Evolutionary conservation across 352 stramenopile species (phyloP), one percentile per base, ranked within the genome.

Genomic region (Globisporangium lucens): DNA sequence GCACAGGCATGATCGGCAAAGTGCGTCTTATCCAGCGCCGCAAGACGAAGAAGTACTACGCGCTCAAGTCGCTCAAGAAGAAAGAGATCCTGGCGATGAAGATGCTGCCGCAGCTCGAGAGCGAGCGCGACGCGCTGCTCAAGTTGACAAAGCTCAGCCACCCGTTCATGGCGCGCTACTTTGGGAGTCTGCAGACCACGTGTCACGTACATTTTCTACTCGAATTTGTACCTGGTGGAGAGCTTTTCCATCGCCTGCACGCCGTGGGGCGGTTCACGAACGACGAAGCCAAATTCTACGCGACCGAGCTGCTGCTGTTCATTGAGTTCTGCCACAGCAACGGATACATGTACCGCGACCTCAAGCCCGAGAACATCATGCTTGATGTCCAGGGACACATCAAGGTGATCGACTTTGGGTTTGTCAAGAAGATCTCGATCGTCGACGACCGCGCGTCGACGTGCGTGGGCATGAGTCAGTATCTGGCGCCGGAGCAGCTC

Each of bases 321-420:
- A 69, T 94, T 55, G 74, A 83, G 56, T 70, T 58, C 13, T 82
- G 80, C 17, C 86, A 93, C 41, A 27, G 35, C 1, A 76, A 86
- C 33, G 72, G 75, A 15, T 89, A 77, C 61, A 91, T 97, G 72
- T 97, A 96, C 71, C 77, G 89, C 8, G 89, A 97, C 57, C 75
- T 98, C 41, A 97, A 98, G 73, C 90, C 90, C 4, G 89, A 97
- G 61, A 98, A 98, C 67, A 80, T 98, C 56, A 62, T 98, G 63
- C 70, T 98, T 51, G 86, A 94, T 53, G 74, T 77, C 3, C 46
- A 61, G 5, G 86, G 86, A 1, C 83, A 94, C 65, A 63, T 93
- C 53, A 86, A 80, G 55, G 77, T 93, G 41, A 76, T 91, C 0
- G 86, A 94, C 66, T 80, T 92, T 46, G 84, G 86, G 2, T 91